Conservation (phyloP, 1,284 basidiomycete species). For the Ceratobasidium sp. region DNA sequence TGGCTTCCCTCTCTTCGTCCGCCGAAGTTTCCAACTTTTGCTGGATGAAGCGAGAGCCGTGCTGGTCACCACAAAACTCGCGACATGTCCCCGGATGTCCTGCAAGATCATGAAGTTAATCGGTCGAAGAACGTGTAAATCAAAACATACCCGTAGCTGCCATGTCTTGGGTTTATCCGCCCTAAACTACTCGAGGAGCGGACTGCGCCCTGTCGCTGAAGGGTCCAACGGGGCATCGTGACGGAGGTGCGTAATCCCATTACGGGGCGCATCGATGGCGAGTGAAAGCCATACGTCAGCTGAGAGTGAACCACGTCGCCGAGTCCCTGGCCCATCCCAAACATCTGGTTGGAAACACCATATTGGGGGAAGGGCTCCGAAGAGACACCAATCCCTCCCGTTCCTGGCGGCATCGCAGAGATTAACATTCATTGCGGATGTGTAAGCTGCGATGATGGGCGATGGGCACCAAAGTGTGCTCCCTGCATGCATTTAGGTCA, state of each 20-base stretch:
- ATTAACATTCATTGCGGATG: constrained; percentile 60
- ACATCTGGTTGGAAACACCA: too few species aligned
- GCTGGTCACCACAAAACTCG: constrained; percentile 68
- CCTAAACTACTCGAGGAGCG: constrained; percentile 85
- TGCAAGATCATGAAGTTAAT: constrained; percentile 57
- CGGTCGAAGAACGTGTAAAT: neutral
- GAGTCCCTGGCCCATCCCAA: too few species aligned
- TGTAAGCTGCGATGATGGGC: constrained; percentile 60
- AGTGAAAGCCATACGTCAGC: too few species aligned
- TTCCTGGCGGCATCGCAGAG: too few species aligned
- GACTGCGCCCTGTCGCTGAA: constrained; percentile 45
- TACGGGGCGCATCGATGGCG: neutral
- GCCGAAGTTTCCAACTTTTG: constrained; percentile 61
- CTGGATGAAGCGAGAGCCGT: too few species aligned
- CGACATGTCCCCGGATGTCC: constrained; percentile 89
- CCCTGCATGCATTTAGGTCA: too few species aligned
- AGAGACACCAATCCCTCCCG: too few species aligned
- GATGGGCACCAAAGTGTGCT: constrained; percentile 61
- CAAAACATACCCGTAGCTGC: constrained; percentile 75
- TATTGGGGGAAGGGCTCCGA: too few species aligned
- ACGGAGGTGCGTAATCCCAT: constrained; percentile 34
- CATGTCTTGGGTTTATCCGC: constrained; percentile 83
- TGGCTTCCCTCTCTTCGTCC: constrained; percentile 75
- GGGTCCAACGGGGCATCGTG: constrained; percentile 34
- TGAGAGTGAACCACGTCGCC: too few species aligned